Conservation (phyloP, 768 basidiomycete species). For the Serendipita sp. region DNA sequence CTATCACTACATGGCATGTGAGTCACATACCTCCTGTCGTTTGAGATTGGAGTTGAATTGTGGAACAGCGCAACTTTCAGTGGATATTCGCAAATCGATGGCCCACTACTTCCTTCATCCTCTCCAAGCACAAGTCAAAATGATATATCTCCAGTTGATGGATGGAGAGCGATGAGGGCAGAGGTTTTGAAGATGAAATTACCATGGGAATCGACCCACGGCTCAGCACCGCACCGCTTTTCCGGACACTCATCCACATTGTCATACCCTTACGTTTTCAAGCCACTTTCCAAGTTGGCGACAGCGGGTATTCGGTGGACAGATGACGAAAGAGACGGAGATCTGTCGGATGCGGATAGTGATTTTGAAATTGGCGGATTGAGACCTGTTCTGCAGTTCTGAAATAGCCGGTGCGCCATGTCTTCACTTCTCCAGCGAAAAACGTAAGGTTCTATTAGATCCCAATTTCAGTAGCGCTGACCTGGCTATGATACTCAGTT, state of each 20-base stretch:
- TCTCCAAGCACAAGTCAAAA: not conserved
- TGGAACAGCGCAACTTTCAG: too few relatives aligned
- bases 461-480: too few relatives aligned
- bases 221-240: not conserved
- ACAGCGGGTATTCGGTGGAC: not conserved
- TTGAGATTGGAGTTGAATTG: too few relatives aligned
- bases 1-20: too few relatives aligned
- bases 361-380: not conserved
- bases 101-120: too few relatives aligned
- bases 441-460: too few relatives aligned
- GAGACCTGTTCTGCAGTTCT: slow-evolving; percentile 5
- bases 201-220: not conserved
- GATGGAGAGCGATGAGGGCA: not conserved
- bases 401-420: not conserved
- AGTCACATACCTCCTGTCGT: too few relatives aligned
- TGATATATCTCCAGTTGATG: not conserved
- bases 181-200: slow-evolving; percentile 4
- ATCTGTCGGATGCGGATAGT: not conserved
- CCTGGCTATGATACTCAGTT: too few relatives aligned
- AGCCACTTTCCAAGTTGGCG: not conserved
- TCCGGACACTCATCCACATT: not conserved
- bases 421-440: too few relatives aligned
- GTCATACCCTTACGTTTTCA: not conserved
- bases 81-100: too few relatives aligned
- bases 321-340: not conserved